These are phyloP conservation scores for Penicillium ochrochloron DNA, from an alignment of 495 filamentous ascomycete genomes.

Conservation along the genomic window DNA sequence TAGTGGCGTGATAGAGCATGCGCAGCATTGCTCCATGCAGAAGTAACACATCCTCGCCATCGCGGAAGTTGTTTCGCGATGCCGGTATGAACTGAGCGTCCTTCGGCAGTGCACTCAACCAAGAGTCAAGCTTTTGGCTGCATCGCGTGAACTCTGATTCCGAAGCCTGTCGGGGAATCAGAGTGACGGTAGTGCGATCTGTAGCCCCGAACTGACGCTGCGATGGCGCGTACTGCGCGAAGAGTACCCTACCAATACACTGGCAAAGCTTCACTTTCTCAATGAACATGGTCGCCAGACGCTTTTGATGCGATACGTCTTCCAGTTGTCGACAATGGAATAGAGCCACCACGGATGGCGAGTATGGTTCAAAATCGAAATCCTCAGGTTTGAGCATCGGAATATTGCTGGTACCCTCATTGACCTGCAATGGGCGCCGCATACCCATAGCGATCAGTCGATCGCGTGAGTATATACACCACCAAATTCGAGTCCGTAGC, in stretches of 20 bases:
- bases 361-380: slow-evolving; percentile 71
- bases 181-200: slow-evolving; percentile 77
- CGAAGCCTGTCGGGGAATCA: slow-evolving; percentile 77
- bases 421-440: slow-evolving; percentile 82
- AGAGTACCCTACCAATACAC: slow-evolving; percentile 78
- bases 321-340: slow-evolving; percentile 48
- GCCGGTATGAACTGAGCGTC: slow-evolving; percentile 50
- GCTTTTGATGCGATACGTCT: slow-evolving; percentile 59
- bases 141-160: slow-evolving; percentile 68
- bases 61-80: slow-evolving; percentile 38
- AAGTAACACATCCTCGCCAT: slow-evolving; percentile 60
- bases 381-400: slow-evolving; percentile 79
- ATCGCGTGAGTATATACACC: slow-evolving; percentile 90
- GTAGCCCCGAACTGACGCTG: slow-evolving; percentile 68
- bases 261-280: slow-evolving; percentile 84
- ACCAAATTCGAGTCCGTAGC: slow-evolving; percentile 84
- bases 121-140: slow-evolving; percentile 70
- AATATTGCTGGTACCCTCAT: slow-evolving; percentile 83
- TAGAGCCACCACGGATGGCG: slow-evolving; percentile 47
- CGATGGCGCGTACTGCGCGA: slow-evolving; percentile 74
- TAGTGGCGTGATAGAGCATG: slow-evolving; percentile 85
- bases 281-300: slow-evolving; percentile 83
- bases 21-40: slow-evolving; percentile 78
- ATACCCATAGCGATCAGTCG: slow-evolving; percentile 84
- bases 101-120: slow-evolving; percentile 68